A percentile compares a stretch with the other conserved stretches of the same genome.
phyloP scores from a whole-genome alignment of 2,329 filamentous ascomycete genomes.

The Cercospora beticola region DNA sequence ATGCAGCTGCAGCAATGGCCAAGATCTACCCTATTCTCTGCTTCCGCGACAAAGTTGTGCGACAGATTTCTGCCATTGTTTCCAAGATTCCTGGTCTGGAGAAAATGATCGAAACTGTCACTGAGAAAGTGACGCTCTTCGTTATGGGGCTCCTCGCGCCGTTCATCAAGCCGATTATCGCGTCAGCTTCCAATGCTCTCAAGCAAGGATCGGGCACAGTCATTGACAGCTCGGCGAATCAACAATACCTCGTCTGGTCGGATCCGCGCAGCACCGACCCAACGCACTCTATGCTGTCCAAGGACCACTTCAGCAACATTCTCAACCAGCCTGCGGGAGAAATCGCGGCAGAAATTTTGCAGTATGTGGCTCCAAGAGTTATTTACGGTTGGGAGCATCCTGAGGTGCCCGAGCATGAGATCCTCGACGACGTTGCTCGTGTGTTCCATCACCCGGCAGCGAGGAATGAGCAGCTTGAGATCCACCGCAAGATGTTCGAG shows the following conservation, averaged over 20 bases:
- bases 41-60: slow-evolving; percentile 92
- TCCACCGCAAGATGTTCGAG: slow-evolving; percentile 85
- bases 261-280: slow-evolving; percentile 50
- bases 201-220: slow-evolving; percentile 80
- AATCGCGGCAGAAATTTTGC: slow-evolving; percentile 60
- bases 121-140: slow-evolving; percentile 88
- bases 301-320: slow-evolving; percentile 54
- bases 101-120: slow-evolving; percentile 86
- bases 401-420: slow-evolving; percentile 76
- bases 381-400: slow-evolving; percentile 93
- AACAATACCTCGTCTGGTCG: slow-evolving; percentile 53
- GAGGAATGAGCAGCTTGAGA: slow-evolving; percentile 71
- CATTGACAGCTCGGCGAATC: slow-evolving; percentile 53
- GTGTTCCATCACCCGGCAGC: slow-evolving; percentile 90
- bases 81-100: slow-evolving; percentile 91
- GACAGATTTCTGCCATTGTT: slow-evolving; percentile 78
- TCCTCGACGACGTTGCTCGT: slow-evolving; percentile 74
- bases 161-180: slow-evolving; percentile 89
- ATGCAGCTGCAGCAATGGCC: slow-evolving; percentile 39
- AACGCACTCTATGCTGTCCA: slow-evolving; percentile 53
- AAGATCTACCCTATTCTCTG: slow-evolving; percentile 92
- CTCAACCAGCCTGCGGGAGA: slow-evolving; percentile 52
- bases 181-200: slow-evolving; percentile 75
- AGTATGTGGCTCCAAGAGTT: slow-evolving; percentile 83
- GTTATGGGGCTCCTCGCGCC: slow-evolving; percentile 87